Percentiles rank a stretch among this genome's conserved stretches.
Evolutionary conservation across 1,284 basidiomycete genomes (phyloP).

Genomic region (Heterobasidion parviporum): DNA sequence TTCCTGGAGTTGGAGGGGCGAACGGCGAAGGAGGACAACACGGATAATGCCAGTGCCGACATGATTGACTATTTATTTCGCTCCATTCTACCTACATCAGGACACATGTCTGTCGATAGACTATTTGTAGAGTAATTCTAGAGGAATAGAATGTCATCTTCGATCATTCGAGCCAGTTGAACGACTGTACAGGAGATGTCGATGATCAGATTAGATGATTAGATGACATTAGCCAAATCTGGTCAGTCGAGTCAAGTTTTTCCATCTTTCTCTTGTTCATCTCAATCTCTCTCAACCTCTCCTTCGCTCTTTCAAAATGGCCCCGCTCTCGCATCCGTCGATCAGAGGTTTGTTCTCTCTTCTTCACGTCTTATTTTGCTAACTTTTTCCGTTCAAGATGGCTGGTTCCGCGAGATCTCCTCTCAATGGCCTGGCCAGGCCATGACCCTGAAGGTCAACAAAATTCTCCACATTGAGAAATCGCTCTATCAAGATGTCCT

Average conservation of each 20-base stretch:
- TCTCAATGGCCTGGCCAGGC: constrained; percentile 97
- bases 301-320: constrained; percentile 11
- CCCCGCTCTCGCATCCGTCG: constrained; percentile 28
- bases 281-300: not conserved
- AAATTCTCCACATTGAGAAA: constrained; percentile 92
- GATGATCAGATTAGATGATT: no score
- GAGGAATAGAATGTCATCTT: no score
- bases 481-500: constrained; percentile 94
- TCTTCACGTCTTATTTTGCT: not conserved
- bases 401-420: constrained; percentile 97
- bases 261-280: not conserved
- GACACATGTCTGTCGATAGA: no score
- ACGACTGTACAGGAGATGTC: no score
- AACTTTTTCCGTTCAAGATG: constrained; percentile 45
- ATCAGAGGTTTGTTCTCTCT: constrained; percentile 23
- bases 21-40: no score
- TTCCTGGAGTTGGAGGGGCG: no score
- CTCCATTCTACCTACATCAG: no score
- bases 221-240: no score
- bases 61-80: no score
- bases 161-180: no score
- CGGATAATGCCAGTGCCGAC: no score
- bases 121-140: no score
- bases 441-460: constrained; percentile 92
- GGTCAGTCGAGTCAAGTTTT: not conserved